Percentiles rank a stretch among this genome's conserved stretches.
Conservation (phyloP, 352 stramenopile genomes). For the Aphanomyces astaci region DNA sequence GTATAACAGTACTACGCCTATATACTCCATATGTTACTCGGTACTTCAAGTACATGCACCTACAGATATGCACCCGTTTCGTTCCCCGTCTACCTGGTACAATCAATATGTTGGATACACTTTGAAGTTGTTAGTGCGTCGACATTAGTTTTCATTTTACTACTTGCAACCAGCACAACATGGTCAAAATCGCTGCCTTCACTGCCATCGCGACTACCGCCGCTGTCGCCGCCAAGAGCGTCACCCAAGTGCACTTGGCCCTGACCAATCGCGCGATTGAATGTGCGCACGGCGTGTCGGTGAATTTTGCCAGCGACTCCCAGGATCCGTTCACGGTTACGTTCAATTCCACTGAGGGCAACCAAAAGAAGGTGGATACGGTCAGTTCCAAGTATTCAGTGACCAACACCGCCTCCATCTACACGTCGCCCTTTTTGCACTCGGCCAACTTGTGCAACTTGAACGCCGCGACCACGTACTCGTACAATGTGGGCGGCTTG, state of each 20-base stretch:
- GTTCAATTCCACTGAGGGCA: constrained; percentile 29
- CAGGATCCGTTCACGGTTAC: constrained; percentile 20
- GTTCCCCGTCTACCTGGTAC: too few relatives aligned
- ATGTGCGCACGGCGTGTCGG: constrained; percentile 35
- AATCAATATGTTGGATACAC: too few relatives aligned
- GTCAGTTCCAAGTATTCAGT: background rate
- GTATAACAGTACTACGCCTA: too few relatives aligned
- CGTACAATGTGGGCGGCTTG: constrained; percentile 23
- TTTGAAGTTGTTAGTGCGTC: too few relatives aligned
- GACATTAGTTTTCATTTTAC: too few relatives aligned
- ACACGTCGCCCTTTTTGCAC: constrained; percentile 42
- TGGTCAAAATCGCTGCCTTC: too few relatives aligned
- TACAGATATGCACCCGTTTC: too few relatives aligned
- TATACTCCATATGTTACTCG: too few relatives aligned
- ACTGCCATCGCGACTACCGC: too few relatives aligned
- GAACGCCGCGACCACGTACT: constrained; percentile 34
- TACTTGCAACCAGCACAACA: too few relatives aligned
- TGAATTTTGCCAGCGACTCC: constrained; percentile 34
- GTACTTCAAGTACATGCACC: too few relatives aligned
- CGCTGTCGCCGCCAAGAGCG: constrained; percentile 28
- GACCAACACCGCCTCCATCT: constrained; percentile 24
- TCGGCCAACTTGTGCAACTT: constrained; percentile 41
- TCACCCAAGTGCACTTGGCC: constrained; percentile 43
- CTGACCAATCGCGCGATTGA: constrained; percentile 30
- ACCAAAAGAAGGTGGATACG: too few relatives aligned